Conservation (phyloP, 2,329 filamentous ascomycete species). For the Microthyrium microscopicum region DNA sequence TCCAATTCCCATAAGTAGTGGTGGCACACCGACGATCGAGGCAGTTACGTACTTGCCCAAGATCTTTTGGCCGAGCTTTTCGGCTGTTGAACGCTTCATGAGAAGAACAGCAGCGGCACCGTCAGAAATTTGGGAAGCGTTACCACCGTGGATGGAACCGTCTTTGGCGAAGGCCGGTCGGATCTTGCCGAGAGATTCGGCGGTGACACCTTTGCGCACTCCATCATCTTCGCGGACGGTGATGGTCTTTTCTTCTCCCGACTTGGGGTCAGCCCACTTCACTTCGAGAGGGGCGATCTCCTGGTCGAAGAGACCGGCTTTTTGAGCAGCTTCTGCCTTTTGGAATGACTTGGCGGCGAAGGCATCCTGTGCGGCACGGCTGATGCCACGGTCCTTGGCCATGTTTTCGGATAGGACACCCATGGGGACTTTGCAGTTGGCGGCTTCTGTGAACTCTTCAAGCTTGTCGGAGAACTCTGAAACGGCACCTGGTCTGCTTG, state of each 20-base stretch:
- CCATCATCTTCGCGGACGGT: constrained; percentile 79
- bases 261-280: constrained; percentile 81
- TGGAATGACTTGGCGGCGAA: constrained; percentile 90
- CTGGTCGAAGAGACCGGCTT: constrained; percentile 76
- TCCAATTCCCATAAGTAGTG: constrained; percentile 88
- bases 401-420: constrained; percentile 85
- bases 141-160: constrained; percentile 88
- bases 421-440: constrained; percentile 98
- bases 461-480: constrained; percentile 84
- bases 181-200: constrained; percentile 81
- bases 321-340: constrained; percentile 74
- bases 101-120: constrained; percentile 87
- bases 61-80: constrained; percentile 74
- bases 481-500: constrained; percentile 56
- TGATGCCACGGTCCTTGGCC: constrained; percentile 68
- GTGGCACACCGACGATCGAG: constrained; percentile 73
- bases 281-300: constrained; percentile 81
- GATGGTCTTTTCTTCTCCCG: constrained; percentile 67
- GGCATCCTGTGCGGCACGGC: constrained; percentile 62
- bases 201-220: constrained; percentile 67
- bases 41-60: constrained; percentile 84
- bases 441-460: constrained; percentile 62
- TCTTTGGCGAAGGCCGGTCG: constrained; percentile 78
- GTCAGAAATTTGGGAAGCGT: constrained; percentile 85
- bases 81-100: constrained; percentile 85